Base-by-base conservation (phyloP, 768 basidiomycete genomes). In the Mycena venus region DNA sequence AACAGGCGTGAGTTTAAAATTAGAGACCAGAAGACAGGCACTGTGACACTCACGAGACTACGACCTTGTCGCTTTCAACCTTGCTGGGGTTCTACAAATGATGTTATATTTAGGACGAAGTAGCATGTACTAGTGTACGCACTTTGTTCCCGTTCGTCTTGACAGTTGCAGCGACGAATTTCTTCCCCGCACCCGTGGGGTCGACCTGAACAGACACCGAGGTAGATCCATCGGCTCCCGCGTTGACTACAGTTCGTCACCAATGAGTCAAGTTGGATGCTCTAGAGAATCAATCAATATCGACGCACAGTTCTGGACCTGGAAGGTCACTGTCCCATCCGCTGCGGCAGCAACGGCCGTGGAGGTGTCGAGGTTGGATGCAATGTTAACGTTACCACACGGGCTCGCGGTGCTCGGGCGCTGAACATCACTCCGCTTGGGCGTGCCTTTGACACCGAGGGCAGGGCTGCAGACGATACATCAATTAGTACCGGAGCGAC, bases 1-100 rank as follows among this genome's bases (percentile, higher is more conserved):
- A 42, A 86, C 88, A 0, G 81, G 60, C 10, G 27, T 32, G 27
- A 49, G 73, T 73, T 78, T 73, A 27, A 49, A 10, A 29, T 21
- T 31, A 21, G 27, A 80, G 79, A 1, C 60, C 14, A 12, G 19
- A 17, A 74, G 21, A 23, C 21, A 14, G 4, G 21, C 47, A n/a
- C 21, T n/a, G 47, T 49, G 34, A 7, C 15, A 49, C 62, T 44
- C 63, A 82, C 73, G 84, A 73, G 36, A 81, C 78, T 1, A 63
- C 56, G 55, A 85, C 61, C 72, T 78, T 67, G 53, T 79, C 69
- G 19, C 87, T 84, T 25, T 85, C 84, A 21, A 80, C 77, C 31
- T 47, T 73, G 14, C 69, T 79, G 14, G 90, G 89, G 19, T 79
- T 79, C 89, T 89, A 77, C 10, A 21, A 42, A 34, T 42, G n/a